phyloP scores from a whole-genome alignment of 495 filamentous ascomycete genomes.

The Cercophora samala region DNA sequence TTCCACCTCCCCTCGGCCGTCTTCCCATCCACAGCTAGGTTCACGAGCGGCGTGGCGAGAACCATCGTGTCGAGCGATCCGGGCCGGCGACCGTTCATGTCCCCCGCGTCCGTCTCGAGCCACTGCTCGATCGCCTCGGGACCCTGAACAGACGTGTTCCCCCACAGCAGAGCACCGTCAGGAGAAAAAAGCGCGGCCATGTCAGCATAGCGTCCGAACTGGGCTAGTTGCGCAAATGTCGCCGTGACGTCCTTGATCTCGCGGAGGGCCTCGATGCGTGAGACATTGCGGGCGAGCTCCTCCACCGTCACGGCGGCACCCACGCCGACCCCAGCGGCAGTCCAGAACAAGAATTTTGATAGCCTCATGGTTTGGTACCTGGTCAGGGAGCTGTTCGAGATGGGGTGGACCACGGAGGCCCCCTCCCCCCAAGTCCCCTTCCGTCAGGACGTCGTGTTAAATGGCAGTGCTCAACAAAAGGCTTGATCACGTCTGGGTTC shows the following conservation, averaged over 20 bases:
- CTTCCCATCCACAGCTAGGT: constrained; percentile 18
- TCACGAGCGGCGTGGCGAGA: constrained; percentile 18
- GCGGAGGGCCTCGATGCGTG: constrained; percentile 19
- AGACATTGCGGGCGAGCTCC: constrained; percentile 8
- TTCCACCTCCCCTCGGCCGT: constrained; percentile 21
- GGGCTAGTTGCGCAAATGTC: constrained; percentile 21
- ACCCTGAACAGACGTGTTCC: constrained; percentile 9
- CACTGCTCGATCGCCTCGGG: constrained; percentile 18
- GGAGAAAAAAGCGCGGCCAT: constrained; percentile 22
- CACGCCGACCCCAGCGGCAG: too few species aligned
- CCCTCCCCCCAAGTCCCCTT: neutral
- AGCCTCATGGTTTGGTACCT: neutral
- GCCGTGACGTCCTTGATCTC: constrained; percentile 24
- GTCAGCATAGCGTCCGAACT: constrained; percentile 15
- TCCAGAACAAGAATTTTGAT: neutral
- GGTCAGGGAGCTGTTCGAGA: neutral
- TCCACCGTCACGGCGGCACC: neutral
- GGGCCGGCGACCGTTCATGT: constrained; percentile 19
- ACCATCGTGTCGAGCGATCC: constrained; percentile 19
- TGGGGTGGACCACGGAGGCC: neutral
- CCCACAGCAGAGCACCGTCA: constrained; percentile 20
- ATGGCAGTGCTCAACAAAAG: neutral
- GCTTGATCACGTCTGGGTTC: neutral
- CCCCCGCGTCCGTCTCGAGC: constrained; percentile 15
- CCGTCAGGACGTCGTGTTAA: neutral